Percentiles rank a stretch among this genome's conserved stretches.
Evolutionary conservation across 1,139 yeast genomes (phyloP).

Genomic region (Diutina mesorugosa): DNA sequence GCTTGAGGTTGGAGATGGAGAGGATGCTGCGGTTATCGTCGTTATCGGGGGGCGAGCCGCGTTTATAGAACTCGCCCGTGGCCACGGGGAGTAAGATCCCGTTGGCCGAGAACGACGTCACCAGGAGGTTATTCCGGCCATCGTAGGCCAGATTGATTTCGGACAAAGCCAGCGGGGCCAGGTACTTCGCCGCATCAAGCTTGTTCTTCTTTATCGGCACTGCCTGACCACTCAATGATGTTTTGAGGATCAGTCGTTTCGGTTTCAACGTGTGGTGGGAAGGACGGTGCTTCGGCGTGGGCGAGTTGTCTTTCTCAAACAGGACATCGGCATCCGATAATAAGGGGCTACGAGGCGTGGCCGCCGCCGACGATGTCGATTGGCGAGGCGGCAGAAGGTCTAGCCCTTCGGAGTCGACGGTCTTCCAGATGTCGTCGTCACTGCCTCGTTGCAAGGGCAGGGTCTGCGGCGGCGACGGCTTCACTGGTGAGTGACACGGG

Average conservation of each 20-base stretch:
- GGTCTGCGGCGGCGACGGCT: not conserved
- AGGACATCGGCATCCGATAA: not conserved
- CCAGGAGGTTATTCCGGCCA: not conserved
- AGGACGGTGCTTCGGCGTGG: constrained; percentile 29
- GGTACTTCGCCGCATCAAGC: not conserved
- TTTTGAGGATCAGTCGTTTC: constrained; percentile 26
- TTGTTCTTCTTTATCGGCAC: not conserved
- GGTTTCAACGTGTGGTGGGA: constrained; percentile 31
- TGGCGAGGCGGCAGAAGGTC: not conserved
- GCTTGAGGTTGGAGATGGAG: not conserved
- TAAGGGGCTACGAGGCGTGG: not conserved
- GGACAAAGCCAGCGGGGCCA: not conserved
- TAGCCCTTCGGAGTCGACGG: constrained; percentile 3
- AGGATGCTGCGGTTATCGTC: not conserved
- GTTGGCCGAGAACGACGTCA: not conserved
- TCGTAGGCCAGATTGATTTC: constrained; percentile 1
- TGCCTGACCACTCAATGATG: not conserved
- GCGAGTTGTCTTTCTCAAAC: not conserved
- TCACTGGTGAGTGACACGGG: constrained; percentile 3
- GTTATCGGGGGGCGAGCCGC: not conserved
- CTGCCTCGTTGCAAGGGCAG: constrained; percentile 5
- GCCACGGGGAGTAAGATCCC: not conserved
- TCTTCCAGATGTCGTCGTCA: constrained; percentile 11
- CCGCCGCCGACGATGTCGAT: not conserved
- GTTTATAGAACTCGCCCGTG: not conserved